These are phyloP conservation scores for Pycnococcus provasolii DNA, from an alignment of 139 green algal genomes.

Conservation along the genomic window DNA sequence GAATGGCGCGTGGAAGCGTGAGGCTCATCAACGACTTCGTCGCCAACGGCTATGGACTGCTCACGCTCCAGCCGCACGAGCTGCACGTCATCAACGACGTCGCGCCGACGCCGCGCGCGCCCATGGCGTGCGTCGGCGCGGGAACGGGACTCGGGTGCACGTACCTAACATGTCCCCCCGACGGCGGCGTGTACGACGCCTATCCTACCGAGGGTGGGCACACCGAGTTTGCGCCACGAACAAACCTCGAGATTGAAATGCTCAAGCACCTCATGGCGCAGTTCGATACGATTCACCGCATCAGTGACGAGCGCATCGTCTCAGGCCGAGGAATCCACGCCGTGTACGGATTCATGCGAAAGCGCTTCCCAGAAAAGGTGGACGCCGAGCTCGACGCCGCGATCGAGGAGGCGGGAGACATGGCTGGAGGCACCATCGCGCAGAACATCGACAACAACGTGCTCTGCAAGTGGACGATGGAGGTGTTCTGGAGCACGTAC, in stretches of 20 bases:
- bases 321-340: constrained; percentile 7
- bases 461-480: constrained; percentile 11
- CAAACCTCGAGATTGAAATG: constrained; percentile 14
- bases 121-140: constrained; percentile 3
- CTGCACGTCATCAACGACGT: not conserved
- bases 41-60: constrained; percentile 12
- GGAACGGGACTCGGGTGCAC: constrained; percentile 2
- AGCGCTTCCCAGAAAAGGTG: constrained; percentile 4
- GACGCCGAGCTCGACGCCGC: constrained; percentile 1
- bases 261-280: constrained; percentile 7
- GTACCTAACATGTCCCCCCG: not conserved
- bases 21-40: constrained; percentile 18
- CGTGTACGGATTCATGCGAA: constrained; percentile 14
- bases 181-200: constrained; percentile 1
- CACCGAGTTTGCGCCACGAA: constrained; percentile 14
- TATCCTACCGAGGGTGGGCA: constrained; percentile 9
- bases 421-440: not conserved
- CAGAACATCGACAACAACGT: not conserved
- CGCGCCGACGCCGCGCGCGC: not conserved
- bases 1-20: not conserved
- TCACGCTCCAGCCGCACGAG: not conserved
- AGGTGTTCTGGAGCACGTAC: constrained; percentile 16
- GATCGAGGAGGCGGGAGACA: constrained; percentile 6
- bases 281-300: constrained; percentile 1
- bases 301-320: constrained; percentile 18